phyloP scores from a whole-genome alignment of 169 alveolate species.

The Eimeria necatrix region DNA sequence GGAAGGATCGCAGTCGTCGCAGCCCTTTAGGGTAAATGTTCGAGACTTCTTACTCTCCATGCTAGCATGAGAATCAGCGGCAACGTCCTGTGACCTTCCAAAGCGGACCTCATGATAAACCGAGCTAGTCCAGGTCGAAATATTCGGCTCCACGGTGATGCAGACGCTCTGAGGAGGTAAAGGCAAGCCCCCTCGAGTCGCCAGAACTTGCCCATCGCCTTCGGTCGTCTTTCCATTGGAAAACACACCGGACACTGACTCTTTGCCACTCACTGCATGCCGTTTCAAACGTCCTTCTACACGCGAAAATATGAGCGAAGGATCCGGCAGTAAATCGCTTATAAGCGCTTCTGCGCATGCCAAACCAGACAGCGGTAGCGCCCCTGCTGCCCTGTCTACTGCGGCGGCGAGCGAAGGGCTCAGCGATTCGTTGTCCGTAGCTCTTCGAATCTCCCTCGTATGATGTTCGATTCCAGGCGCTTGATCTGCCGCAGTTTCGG shows the following conservation, averaged over 20 bases:
- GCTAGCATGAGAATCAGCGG: not conserved
- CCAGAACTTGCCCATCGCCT: not conserved
- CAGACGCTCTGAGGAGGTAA: not conserved
- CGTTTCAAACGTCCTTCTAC: not conserved
- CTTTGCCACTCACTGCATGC: not conserved
- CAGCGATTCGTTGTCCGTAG: not conserved
- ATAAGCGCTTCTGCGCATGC: constrained; percentile 47
- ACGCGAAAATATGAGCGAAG: not conserved
- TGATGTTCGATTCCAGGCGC: not conserved
- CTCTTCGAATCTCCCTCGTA: not conserved
- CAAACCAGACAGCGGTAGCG: constrained; percentile 45
- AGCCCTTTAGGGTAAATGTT: not conserved
- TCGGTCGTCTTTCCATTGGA: not conserved
- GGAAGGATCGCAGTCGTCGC: not conserved
- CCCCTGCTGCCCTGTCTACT: constrained; percentile 63
- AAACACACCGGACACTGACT: too few species aligned
- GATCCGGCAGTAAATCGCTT: constrained; percentile 22
- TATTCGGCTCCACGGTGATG: not conserved
- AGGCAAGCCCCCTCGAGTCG: not conserved
- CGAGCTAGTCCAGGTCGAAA: not conserved
- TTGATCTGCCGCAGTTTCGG: not conserved
- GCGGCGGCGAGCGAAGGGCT: constrained; percentile 35
- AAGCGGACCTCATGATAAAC: constrained; percentile 14
- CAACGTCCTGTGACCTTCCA: not conserved
- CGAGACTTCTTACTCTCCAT: not conserved